Evolutionary conservation across 495 filamentous ascomycete genomes (phyloP), one percentile per base, ranked within the genome.

Genomic region (Platismatia glauca): DNA sequence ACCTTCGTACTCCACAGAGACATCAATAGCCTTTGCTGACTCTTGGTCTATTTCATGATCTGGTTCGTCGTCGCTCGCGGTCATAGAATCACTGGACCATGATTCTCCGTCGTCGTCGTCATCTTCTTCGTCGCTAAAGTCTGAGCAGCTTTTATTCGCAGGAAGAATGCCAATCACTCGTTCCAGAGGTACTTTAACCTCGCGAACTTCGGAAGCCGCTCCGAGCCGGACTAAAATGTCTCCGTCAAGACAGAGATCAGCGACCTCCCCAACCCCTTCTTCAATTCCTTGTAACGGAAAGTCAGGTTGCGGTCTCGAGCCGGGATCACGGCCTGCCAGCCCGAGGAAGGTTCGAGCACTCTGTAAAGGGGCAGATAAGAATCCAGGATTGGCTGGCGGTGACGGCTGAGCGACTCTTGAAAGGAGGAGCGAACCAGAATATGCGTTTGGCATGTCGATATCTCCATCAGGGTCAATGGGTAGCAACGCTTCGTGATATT

Each of bases 181-280:
- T 61, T 86, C 82, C 15, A 74, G 58, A 3, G 75, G 64, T 50
- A 84, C 68, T 16, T 67, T 72, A 56, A 85, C 66, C 64, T 86
- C 84, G 20, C 70, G 68, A 24, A 77, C 76, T n/a, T 76, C 66
- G 20, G 73, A 66, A 31, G 75, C 56, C 7, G 75, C 78, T 38
- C 79, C 79, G 50, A 87, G 71, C 29, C 83, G 75, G 39, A 87
- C 75, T 3, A 74, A 79, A 9, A 85, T 66, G 7, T 71, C 67
- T 2, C 84, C 84, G 68, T 84, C 81, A 16, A 79, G 66, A 33
- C 76, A 74, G 11, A 82, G 71, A 55, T 81, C 76, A 16, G 84
- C 71, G 29, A 87, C 72, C 64, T 84, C 81, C 6, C 84, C 84
- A 62, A 86, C 67, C 75, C 81, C 84, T 37, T 80, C 84, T 37